A percentile compares a stretch with the other conserved stretches of the same genome.
Conservation (phyloP, 306 rosid species). For the Gynostemma pentaphyllum region DNA sequence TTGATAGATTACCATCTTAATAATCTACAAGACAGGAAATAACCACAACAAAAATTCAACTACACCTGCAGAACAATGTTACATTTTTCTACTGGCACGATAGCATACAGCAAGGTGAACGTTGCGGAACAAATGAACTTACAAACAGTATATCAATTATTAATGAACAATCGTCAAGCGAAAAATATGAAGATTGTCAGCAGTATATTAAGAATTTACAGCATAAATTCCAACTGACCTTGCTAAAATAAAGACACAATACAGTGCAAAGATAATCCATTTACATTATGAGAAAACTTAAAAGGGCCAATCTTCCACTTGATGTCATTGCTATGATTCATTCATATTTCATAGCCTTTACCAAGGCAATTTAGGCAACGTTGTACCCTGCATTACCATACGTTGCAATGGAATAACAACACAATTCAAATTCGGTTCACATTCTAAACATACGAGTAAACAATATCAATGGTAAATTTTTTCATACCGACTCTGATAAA, state of each 20-base stretch:
- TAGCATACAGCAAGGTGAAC: no score
- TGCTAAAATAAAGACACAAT: neutral
- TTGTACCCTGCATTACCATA: slow-evolving; percentile 56
- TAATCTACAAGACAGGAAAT: no score
- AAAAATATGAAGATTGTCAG: neutral
- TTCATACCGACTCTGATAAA: no score
- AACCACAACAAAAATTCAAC: no score
- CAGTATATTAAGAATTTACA: no score
- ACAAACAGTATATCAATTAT: neutral
- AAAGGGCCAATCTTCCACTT: neutral
- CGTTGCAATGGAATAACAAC: neutral
- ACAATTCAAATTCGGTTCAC: no score
- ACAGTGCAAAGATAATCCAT: neutral
- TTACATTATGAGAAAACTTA: neutral
- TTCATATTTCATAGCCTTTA: slow-evolving; percentile 57
- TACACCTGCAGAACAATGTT: no score
- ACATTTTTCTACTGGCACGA: no score
- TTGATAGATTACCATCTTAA: no score
- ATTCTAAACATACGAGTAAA: no score
- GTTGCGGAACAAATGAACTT: neutral
- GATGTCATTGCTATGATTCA: slow-evolving; percentile 12
- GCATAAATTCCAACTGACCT: no score
- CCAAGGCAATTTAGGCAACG: slow-evolving; percentile 82
- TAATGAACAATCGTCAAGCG: neutral
- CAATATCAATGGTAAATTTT: no score